A percentile compares a stretch with the other conserved stretches of the same genome.
These are phyloP conservation scores for Hibiscus syriacus DNA, from an alignment of 345 rosid genomes.

Conservation along the genomic window DNA sequence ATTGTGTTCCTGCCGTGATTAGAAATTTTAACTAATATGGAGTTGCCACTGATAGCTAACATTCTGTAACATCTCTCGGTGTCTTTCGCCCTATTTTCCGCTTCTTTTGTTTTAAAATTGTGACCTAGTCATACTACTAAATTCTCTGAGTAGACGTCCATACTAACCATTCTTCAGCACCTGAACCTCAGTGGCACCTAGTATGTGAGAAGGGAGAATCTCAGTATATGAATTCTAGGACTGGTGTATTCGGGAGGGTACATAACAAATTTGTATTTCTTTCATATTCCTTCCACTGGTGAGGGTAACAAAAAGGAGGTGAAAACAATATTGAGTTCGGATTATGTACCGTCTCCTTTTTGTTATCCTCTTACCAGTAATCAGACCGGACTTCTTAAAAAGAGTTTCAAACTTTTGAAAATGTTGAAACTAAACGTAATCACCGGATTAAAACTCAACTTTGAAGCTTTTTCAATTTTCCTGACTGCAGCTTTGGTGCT, in stretches of 20 bases:
- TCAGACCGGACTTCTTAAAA: neutral
- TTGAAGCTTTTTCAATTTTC: neutral
- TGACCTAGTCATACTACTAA: neutral
- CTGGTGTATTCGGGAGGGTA: neutral
- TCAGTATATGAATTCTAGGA: neutral
- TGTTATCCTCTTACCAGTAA: neutral
- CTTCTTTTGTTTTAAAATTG: neutral
- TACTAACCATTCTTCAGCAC: neutral
- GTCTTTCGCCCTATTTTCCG: neutral
- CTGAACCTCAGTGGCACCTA: neutral
- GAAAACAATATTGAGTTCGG: neutral
- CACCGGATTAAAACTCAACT: neutral
- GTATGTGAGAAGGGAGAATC: neutral
- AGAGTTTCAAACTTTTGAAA: neutral
- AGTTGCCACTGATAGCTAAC: neutral
- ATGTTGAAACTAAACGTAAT: neutral
- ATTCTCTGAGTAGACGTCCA: neutral
- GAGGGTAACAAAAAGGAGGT: neutral
- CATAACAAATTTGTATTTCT: neutral
- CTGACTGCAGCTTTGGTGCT: slow-evolving; percentile 57
- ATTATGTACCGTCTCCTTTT: neutral
- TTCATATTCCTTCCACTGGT: neutral
- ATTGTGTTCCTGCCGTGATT: neutral
- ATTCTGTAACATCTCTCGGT: neutral
- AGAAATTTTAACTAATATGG: neutral